Evolutionary conservation across 1,284 basidiomycete species (phyloP).

Genomic region (Farysia itapuensis): DNA sequence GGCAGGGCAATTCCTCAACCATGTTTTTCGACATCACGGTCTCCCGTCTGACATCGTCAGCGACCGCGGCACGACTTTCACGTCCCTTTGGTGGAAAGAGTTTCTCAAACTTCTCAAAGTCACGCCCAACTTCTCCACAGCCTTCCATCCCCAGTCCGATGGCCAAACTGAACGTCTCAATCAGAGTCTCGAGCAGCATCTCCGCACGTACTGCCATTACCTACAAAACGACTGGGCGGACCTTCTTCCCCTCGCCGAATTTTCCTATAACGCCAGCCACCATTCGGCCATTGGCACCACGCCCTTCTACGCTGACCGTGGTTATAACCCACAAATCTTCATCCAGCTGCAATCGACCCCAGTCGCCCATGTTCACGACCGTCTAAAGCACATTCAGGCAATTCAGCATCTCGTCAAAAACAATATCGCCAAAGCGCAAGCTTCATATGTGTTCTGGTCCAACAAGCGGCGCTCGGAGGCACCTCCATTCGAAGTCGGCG

Average conservation of each 20-base stretch:
- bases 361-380: no score
- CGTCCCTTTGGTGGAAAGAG: conserved; percentile 54
- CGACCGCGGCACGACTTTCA: conserved; percentile 61
- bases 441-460: no score
- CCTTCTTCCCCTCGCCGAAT: neutral
- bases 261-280: neutral
- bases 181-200: conserved; percentile 59
- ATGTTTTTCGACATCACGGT: conserved; percentile 58
- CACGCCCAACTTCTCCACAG: conserved; percentile 49
- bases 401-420: no score
- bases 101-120: conserved; percentile 41
- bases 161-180: conserved; percentile 64
- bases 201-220: conserved; percentile 34
- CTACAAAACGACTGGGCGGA: conserved; percentile 15
- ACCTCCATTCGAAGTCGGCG: no score
- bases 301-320: no score
- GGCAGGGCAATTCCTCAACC: conserved; percentile 40
- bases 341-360: no score
- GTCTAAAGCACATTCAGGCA: no score
- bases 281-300: no score
- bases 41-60: conserved; percentile 59
- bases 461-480: no score
- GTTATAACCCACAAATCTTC: no score
- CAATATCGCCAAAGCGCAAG: no score
- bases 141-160: conserved; percentile 61